Conservation (phyloP, 768 basidiomycete genomes). For the Vararia minispora region DNA sequence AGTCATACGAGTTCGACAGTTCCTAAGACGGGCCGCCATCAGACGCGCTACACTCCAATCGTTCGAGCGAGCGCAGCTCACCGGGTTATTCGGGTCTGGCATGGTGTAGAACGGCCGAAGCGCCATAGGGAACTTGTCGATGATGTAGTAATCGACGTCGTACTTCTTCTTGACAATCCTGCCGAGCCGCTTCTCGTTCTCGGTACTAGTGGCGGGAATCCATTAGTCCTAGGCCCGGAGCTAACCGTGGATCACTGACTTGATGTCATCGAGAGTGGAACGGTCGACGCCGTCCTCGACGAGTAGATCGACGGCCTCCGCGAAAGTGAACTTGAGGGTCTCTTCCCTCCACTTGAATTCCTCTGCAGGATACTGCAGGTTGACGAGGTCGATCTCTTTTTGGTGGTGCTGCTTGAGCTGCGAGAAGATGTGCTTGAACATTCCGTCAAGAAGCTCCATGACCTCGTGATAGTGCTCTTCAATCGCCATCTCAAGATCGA, state of each 20-base stretch:
- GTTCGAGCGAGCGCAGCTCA: conserved; percentile 25
- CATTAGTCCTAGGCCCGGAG: neutral
- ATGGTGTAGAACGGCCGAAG: conserved; percentile 99
- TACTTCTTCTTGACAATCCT: conserved; percentile 86
- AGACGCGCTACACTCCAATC: too few species aligned
- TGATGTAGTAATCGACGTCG: conserved; percentile 96
- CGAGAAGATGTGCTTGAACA: conserved; percentile 81
- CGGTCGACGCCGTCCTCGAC: conserved; percentile 77
- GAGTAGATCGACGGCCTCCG: conserved; percentile 79
- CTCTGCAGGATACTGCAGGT: conserved; percentile 87
- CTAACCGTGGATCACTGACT: conserved; percentile 31
- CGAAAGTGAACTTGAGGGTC: conserved; percentile 78
- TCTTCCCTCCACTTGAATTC: conserved; percentile 93
- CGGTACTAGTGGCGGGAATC: conserved; percentile 61
- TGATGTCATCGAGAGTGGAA: conserved; percentile 80
- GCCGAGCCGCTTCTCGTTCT: conserved; percentile 91
- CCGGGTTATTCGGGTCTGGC: conserved; percentile 89
- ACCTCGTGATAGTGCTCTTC: conserved; percentile 99
- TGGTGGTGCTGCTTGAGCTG: conserved; percentile 66
- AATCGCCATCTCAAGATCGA: conserved; percentile 98
- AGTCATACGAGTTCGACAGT: conserved; percentile 97
- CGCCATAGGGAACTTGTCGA: conserved; percentile 96
- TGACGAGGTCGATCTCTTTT: conserved; percentile 73
- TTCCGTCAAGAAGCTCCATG: conserved; percentile 79
- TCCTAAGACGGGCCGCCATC: conserved; percentile 33